Base-by-base conservation (phyloP, 2,329 filamentous ascomycete species). In the Xylariaceae sp. region DNA sequence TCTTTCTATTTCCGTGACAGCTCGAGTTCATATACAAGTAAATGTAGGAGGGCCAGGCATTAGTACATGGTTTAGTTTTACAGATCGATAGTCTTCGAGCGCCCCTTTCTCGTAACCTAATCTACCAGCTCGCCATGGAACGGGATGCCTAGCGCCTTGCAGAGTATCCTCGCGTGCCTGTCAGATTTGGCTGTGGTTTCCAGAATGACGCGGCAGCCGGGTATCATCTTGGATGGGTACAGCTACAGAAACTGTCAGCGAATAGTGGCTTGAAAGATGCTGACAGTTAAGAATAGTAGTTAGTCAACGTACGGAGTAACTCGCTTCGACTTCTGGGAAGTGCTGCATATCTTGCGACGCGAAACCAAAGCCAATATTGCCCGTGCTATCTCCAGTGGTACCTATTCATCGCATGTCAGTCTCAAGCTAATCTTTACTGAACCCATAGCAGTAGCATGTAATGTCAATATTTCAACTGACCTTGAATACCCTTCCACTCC, bases 281-380 rank as follows among this genome's bases (percentile, higher is more conserved):
- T 36, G 1, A 9, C 9, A 33, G 52, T 15, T 23, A 45, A 39
- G 15, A 39, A 16, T 39, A 49, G 27, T 6, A 35, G 8, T 23
- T 15, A 21, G 56, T 36, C 30, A 49, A 82, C 89, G 81, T 75
- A 96, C 91, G 75, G 96, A 91, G 69, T 94, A 96, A 77, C 96
- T 97, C 65, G 91, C 85, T 73, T 97, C 92, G 39, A 99, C 84
- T 77, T 99, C 94, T 0, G 94, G 94, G 75, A 97, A 99, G 61
- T 90, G 77, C 44, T 88, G 85, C 65, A 96, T 85, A 63, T 88
- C 84, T 53, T 91, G 86, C 4, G 87, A 80, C 11, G 81, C 81
- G 64, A 99, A 79, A 62, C 94, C 94, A 72, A 92, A 93, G 8
- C 81, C 81, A 62, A 99, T 81, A 72, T 97, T 97, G 30, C 94